phyloP scores from a whole-genome alignment of 805 yeast genomes.

The Candida arabinofermentans region DNA sequence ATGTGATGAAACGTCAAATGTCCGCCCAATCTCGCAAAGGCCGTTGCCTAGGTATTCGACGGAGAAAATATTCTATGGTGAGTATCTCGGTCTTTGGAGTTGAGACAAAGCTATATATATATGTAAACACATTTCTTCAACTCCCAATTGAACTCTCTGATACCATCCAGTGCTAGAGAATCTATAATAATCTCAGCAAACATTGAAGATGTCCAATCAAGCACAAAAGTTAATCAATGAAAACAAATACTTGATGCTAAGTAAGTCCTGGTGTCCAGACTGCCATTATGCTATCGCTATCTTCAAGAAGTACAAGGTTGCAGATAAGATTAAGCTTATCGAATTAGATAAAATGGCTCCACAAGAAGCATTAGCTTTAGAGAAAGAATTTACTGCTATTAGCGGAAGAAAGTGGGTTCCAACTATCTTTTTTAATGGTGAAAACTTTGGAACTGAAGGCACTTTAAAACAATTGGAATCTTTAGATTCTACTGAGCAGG shows the following conservation, averaged over 20 bases:
- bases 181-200: background rate
- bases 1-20: background rate
- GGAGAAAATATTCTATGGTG: too few species aligned
- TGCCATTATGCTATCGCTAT: constrained; percentile 59
- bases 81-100: background rate
- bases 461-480: constrained; percentile 39
- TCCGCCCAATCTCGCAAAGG: background rate
- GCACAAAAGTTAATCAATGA: constrained; percentile 45
- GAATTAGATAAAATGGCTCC: constrained; percentile 57
- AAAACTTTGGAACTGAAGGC: constrained; percentile 54
- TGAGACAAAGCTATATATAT: too few species aligned
- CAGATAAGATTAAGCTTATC: constrained; percentile 46
- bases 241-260: constrained; percentile 51
- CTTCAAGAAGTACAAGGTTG: constrained; percentile 50
- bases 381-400: constrained; percentile 50
- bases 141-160: too few species aligned
- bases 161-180: background rate
- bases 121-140: too few species aligned
- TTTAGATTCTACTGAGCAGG: constrained; percentile 30
- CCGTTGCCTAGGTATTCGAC: too few species aligned
- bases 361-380: constrained; percentile 48
- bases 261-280: constrained; percentile 79
- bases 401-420: constrained; percentile 69
- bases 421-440: constrained; percentile 57
- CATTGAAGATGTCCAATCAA: constrained; percentile 15